Evolutionary conservation across 164 flowering plant genomes (phyloP).

Genomic region (Buxus sempervirens): DNA sequence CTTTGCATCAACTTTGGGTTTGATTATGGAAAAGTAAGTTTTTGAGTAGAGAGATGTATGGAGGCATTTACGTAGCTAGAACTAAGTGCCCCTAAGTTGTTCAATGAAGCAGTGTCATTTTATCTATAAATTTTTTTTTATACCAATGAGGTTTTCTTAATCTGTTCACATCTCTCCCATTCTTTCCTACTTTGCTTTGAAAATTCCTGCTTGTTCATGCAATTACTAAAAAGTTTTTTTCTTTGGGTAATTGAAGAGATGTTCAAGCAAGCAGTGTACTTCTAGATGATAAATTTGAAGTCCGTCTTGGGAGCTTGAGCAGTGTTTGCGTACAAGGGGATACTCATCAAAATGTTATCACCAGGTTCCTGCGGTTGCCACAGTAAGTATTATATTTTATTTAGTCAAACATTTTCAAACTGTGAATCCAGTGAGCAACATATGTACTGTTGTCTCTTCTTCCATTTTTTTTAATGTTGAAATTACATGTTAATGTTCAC

Average conservation of each 20-base stretch:
- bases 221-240: slow-evolving; percentile 13
- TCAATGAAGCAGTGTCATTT: background rate
- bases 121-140: background rate
- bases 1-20: background rate
- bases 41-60: background rate
- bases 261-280: slow-evolving; percentile 98
- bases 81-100: too few species aligned
- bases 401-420: slow-evolving; percentile 4
- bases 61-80: background rate
- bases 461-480: background rate
- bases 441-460: background rate
- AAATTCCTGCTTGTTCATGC: background rate
- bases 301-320: slow-evolving; percentile 89
- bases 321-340: slow-evolving; percentile 84
- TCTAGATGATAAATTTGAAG: slow-evolving; percentile 97
- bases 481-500: background rate
- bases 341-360: slow-evolving; percentile 62
- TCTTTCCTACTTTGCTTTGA: slow-evolving; percentile 1
- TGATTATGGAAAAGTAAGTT: background rate
- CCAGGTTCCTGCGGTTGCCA: slow-evolving; percentile 75
- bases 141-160: background rate
- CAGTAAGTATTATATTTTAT: slow-evolving; percentile 54
- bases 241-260: slow-evolving; percentile 54
- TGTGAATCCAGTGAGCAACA: background rate
- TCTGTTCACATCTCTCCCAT: background rate